phyloP scores from a whole-genome alignment of 2,329 filamentous ascomycete genomes.

The Emergomyces pasteurianus region DNA sequence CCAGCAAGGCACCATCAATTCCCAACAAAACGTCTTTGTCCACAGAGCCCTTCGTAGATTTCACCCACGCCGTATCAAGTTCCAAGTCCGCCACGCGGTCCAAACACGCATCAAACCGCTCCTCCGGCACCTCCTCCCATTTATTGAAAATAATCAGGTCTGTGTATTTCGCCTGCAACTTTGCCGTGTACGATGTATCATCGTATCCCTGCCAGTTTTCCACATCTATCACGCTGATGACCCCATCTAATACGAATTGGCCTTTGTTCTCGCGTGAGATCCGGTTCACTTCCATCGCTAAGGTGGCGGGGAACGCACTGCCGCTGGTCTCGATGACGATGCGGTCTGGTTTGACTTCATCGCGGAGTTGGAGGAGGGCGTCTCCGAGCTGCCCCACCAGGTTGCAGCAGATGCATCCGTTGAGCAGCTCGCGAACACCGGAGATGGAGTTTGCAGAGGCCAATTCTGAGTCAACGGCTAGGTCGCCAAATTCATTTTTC shows the following conservation, averaged over 20 bases:
- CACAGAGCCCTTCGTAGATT: constrained; percentile 70
- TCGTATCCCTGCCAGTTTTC: constrained; percentile 94
- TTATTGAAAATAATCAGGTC: constrained; percentile 90
- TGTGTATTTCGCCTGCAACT: constrained; percentile 78
- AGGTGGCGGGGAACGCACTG: constrained; percentile 73
- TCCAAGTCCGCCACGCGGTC: constrained; percentile 73
- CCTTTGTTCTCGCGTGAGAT: constrained; percentile 50
- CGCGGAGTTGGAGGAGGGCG: constrained; percentile 63
- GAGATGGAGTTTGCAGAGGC: constrained; percentile 72
- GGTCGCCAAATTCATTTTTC: constrained; percentile 96
- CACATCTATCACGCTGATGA: constrained; percentile 81
- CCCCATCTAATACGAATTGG: constrained; percentile 67
- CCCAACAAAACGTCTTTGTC: constrained; percentile 72
- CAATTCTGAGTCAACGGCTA: constrained; percentile 87
- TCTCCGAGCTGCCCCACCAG: constrained; percentile 81
- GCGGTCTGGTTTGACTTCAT: constrained; percentile 55
- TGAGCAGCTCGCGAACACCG: constrained; percentile 83
- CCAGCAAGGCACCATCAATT: constrained; percentile 63
- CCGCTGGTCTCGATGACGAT: constrained; percentile 93
- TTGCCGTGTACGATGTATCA: constrained; percentile 78
- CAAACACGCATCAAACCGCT: constrained; percentile 62
- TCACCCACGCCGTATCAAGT: constrained; percentile 69
- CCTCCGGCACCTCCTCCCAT: constrained; percentile 67
- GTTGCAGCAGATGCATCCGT: constrained; percentile 98
- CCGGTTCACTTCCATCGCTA: constrained; percentile 82